Conservation (phyloP, 768 basidiomycete species). For the Termitomyces sp. region DNA sequence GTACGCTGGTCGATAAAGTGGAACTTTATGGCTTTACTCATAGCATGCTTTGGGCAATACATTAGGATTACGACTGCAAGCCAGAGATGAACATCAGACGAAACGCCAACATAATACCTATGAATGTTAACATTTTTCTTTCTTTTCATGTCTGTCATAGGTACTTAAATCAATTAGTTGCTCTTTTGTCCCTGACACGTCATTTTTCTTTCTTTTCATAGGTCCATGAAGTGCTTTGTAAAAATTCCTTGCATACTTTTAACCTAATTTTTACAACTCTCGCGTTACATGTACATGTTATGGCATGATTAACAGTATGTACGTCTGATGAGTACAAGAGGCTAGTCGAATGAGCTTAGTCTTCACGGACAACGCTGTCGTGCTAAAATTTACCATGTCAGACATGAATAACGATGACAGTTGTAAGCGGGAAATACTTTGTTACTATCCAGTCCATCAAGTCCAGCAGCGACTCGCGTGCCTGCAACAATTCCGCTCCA, state of each 20-base stretch:
- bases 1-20: too few relatives aligned
- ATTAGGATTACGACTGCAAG: too few relatives aligned
- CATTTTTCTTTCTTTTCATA: too few relatives aligned
- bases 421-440: slow-evolving; percentile 21
- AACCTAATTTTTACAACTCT: neutral
- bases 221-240: slow-evolving; percentile 36
- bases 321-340: neutral
- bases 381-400: slow-evolving; percentile 8
- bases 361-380: slow-evolving; percentile 15
- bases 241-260: slow-evolving; percentile 21
- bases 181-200: too few relatives aligned
- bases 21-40: too few relatives aligned
- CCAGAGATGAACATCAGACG: neutral
- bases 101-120: too few relatives aligned
- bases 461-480: slow-evolving; percentile 67
- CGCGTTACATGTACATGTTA: neutral
- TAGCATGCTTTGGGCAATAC: too few relatives aligned
- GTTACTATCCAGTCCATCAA: slow-evolving; percentile 36
- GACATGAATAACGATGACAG: neutral
- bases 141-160: too few relatives aligned
- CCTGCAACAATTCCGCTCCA: slow-evolving; percentile 84
- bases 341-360: slow-evolving; percentile 1
- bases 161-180: too few relatives aligned
- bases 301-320: neutral
- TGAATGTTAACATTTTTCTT: too few relatives aligned